Base-by-base conservation (phyloP, 2,329 filamentous ascomycete genomes). In the Cylindrodendrum hubeiense region DNA sequence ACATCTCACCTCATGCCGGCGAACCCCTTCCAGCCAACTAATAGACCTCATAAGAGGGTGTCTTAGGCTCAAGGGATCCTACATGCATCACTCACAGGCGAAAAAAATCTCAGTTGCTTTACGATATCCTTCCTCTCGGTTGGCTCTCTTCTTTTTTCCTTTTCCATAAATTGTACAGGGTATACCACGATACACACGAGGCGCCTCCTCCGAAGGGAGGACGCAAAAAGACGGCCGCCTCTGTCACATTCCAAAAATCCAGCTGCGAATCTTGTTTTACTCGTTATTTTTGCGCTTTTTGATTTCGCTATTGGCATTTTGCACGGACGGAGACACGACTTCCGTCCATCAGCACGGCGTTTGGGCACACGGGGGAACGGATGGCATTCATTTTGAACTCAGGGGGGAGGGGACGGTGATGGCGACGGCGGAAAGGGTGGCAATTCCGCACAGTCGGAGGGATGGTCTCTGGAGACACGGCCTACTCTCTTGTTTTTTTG, bases 291-390 rank as follows among this genome's bases (percentile, higher is more conserved):
- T 53, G 51, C 50, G 62, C 44, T 63, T 69, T 62, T 55, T 64
- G 57, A 60, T 62, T 69, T 67, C 69, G 59, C 43, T 58, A 30
- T 59, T 59, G 43, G 71, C 71, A 73, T 73, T 68, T 54, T 61
- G 66, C 66, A 60, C 59, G 71, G 71, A 65, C 71, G 71, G 61
- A 63, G 47, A 73, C 59, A 66, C 49, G 61, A 66, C 41, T 52
- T 63, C 52, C 47, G 53, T 63, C 54, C 46, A 73, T 57, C 65
- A 78, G 76, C 76, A 78, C 69, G 76, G 76, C 76, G 76, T 77
- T 78, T 66, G 66, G 75, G 73, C 71, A 70, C 67, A 69, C 67
- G 69, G 51, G 67, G 60, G 53, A 56, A 62, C 59, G 59, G 60
- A 67, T 55, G 64, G 60, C 52, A 50, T 53, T 66, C 61, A 63